Percentiles rank a stretch among this genome's conserved stretches.
Evolutionary conservation across 257 asterid genomes (phyloP).

Genomic region (Nicotiana obtusifolia): DNA sequence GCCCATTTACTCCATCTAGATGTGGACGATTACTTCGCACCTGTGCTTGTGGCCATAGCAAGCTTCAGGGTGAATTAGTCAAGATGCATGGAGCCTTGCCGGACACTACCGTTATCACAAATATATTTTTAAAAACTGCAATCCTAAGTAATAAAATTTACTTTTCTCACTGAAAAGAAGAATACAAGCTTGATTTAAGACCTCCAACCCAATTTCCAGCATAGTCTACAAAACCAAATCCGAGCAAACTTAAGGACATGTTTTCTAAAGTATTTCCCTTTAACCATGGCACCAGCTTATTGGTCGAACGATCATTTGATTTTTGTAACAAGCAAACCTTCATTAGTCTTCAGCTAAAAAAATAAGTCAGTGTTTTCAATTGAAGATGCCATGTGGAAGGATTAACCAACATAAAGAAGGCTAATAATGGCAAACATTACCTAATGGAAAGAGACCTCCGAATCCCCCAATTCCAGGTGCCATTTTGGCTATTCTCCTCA

Average conservation of each 20-base stretch:
- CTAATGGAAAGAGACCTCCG: constrained; percentile 92
- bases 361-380: neutral
- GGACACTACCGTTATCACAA: neutral
- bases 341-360: neutral
- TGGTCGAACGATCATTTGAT: neutral
- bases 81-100: neutral
- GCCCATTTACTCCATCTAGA: neutral
- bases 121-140: neutral
- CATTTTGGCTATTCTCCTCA: constrained; percentile 82
- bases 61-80: neutral
- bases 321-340: neutral
- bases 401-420: neutral
- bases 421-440: constrained; percentile 24
- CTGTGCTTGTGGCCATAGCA: neutral
- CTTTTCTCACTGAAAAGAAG: neutral
- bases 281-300: neutral
- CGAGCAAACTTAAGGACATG: neutral
- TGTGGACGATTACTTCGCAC: neutral
- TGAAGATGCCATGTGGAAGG: neutral
- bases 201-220: neutral
- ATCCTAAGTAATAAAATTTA: neutral
- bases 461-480: constrained; percentile 99
- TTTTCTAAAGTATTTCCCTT: neutral
- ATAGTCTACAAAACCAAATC: neutral
- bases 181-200: neutral